These are phyloP conservation scores for Fusarium subglutinans DNA, from an alignment of 2,329 filamentous ascomycete species.

Conservation along the genomic window DNA sequence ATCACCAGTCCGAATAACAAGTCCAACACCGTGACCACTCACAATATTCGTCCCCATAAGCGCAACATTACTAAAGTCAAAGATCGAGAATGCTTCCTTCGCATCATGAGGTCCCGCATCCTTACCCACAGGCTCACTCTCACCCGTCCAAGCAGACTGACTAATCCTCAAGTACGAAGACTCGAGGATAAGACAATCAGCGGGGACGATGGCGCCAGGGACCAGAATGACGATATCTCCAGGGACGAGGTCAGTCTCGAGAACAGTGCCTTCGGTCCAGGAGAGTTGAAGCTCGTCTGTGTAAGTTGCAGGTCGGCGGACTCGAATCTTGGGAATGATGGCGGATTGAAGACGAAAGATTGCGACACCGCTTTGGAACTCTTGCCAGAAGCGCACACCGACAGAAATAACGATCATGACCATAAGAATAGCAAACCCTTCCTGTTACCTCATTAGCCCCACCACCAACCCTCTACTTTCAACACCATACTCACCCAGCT, in stretches of 20 bases:
- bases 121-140: background rate
- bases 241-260: background rate
- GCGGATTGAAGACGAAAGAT: background rate
- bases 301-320: background rate
- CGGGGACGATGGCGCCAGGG: background rate
- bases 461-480: accelerated
- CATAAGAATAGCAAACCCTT: background rate
- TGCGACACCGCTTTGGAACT: background rate
- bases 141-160: background rate
- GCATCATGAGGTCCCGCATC: background rate
- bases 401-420: background rate
- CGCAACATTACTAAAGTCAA: background rate
- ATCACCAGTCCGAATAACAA: background rate
- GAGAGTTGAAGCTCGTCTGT: background rate
- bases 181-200: background rate
- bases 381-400: background rate
- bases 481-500: background rate
- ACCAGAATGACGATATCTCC: background rate
- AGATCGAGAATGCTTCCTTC: background rate
- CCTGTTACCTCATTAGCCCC: background rate
- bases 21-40: background rate
- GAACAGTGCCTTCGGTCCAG: background rate
- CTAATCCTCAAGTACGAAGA: background rate
- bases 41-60: background rate
- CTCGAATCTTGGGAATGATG: background rate